Evolutionary conservation across 2,329 filamentous ascomycete species (phyloP), one percentile per base, ranked within the genome.

Genomic region (Akanthomyces lecanii): DNA sequence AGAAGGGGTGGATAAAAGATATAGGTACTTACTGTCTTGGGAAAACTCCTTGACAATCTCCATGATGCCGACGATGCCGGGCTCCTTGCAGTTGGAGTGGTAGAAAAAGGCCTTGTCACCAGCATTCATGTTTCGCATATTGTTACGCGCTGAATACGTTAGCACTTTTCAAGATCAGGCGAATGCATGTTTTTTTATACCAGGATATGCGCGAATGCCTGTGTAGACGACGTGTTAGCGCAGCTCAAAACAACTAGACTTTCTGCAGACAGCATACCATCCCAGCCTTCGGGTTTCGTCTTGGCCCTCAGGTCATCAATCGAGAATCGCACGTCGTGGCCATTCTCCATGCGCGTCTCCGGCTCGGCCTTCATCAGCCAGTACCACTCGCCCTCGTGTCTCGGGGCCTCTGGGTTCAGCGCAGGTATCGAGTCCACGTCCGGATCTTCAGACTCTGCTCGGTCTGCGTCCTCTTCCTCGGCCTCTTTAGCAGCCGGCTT

Each of bases 41-140:
- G 89, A 88, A 67, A 91, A 89, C 72, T 97, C 93, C 67, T 85
- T 82, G 18, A 96, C 92, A 66, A 99, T 90, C 70, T 95, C 90
- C 89, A 97, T 93, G 21, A 89, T 85, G 1, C 93, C 93, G 1
- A 89, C 92, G 54, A 98, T 92, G 2, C 91, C 94, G 0, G 93
- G 92, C 28, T 89, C 85, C 73, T 96, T 96, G 77, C 91, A 95
- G 70, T 95, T 96, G 53, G 91, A 96, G 76, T 97, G 94, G 73
- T 98, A 98, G 78, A 99, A 98, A 78, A 99, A 98, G 30, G 92
- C 93, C 38, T 93, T 81, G 72, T 99, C 95, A 57, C 93, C 93
- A 62, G 88, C 87, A 69, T 91, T 92, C 95, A 99, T 99, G 10
- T 87, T 85, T 36, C 91, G 86, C 77, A 99, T 88, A 73, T 97